Conservation (phyloP, 129 eudicot species). For the Erigeron canadensis region DNA sequence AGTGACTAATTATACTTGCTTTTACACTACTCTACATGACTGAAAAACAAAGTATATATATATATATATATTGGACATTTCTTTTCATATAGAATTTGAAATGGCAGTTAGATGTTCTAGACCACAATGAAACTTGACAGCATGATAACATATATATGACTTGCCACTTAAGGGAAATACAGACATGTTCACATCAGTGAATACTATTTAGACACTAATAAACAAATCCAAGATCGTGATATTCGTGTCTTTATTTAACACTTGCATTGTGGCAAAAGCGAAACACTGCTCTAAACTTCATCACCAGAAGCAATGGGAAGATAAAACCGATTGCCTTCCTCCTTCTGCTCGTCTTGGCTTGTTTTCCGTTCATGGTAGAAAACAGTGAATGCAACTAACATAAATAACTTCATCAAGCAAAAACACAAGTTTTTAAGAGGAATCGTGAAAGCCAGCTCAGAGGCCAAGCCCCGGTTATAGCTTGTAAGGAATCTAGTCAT, state of each 20-base stretch:
- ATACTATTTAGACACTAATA: background rate
- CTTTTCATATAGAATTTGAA: too few relatives aligned
- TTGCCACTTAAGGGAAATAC: background rate
- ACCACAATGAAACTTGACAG: background rate
- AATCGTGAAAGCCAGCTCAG: slow-evolving; percentile 24
- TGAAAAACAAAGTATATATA: too few relatives aligned
- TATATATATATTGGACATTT: too few relatives aligned
- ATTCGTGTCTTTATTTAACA: slow-evolving; percentile 8
- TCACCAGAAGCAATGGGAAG: slow-evolving; percentile 29
- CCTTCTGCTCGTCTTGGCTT: slow-evolving; percentile 23
- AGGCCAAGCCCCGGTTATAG: slow-evolving; percentile 4
- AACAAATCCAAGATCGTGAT: background rate
- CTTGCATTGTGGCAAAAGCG: background rate
- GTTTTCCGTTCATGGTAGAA: slow-evolving; percentile 38
- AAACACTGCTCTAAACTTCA: slow-evolving; percentile 24
- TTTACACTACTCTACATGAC: too few relatives aligned
- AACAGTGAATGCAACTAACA: slow-evolving; percentile 38
- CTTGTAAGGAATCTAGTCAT: slow-evolving; percentile 5
- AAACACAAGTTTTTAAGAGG: slow-evolving; percentile 20
- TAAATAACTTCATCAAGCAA: slow-evolving; percentile 26
- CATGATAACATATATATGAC: background rate
- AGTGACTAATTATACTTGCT: too few relatives aligned
- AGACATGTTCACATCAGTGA: background rate
- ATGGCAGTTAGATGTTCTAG: too few relatives aligned
- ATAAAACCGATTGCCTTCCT: slow-evolving; percentile 15